These are phyloP conservation scores for Neonectria faginata DNA, from an alignment of 2,329 filamentous ascomycete genomes.

Conservation along the genomic window DNA sequence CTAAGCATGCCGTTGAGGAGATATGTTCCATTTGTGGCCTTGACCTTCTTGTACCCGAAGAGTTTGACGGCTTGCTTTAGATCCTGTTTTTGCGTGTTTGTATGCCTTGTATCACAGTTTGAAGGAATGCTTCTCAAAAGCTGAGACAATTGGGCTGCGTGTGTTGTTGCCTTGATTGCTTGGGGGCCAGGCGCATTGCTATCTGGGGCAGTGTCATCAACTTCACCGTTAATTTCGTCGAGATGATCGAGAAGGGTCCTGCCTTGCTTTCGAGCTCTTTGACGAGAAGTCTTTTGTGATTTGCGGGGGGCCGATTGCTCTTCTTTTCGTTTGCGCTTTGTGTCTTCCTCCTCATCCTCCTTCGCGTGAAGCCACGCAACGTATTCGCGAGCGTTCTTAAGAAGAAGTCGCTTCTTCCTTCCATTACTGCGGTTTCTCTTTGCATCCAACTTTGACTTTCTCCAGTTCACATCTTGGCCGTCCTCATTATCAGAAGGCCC, in stretches of 20 bases:
- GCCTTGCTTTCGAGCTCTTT: constrained; percentile 6
- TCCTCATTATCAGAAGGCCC: background rate
- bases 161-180: constrained; percentile 12
- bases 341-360: constrained; percentile 1
- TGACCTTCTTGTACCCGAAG: constrained; percentile 39
- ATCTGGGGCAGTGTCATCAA: background rate
- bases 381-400: constrained; percentile 11
- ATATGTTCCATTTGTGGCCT: constrained; percentile 20
- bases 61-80: constrained; percentile 22
- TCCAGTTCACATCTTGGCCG: background rate
- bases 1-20: constrained; percentile 34
- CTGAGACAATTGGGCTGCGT: constrained; percentile 1
- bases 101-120: constrained; percentile 28
- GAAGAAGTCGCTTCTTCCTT: background rate
- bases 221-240: background rate
- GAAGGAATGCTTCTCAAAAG: constrained; percentile 29
- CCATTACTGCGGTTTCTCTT: background rate
- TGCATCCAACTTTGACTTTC: background rate
- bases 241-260: background rate
- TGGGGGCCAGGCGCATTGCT: constrained; percentile 3
- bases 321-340: constrained; percentile 12
- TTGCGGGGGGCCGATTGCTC: background rate
- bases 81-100: constrained; percentile 29
- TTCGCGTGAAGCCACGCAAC: constrained; percentile 1
- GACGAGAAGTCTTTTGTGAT: background rate